These are phyloP conservation scores for Uronychia binucleata DNA, from an alignment of 73 alveolate species.

Conservation along the genomic window DNA sequence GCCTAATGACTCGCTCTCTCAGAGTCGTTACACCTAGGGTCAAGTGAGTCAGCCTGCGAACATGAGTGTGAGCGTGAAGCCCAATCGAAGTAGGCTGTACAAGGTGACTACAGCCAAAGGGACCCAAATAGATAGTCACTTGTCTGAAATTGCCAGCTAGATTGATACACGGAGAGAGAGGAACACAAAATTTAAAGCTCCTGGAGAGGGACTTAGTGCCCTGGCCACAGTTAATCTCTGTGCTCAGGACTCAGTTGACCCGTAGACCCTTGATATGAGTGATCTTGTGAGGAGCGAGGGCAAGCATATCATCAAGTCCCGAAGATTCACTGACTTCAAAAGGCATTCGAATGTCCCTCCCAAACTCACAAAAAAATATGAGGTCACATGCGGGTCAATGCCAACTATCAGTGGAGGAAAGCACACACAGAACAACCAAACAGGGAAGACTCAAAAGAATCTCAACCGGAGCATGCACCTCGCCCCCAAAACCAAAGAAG, in stretches of 20 bases:
- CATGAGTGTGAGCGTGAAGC: neutral
- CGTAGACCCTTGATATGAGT: neutral
- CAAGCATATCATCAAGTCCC: neutral
- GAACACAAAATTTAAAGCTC: too few relatives aligned
- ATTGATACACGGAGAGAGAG: neutral
- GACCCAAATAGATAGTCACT: neutral
- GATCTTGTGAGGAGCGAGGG: neutral
- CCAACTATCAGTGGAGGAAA: too few relatives aligned
- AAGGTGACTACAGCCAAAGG: neutral
- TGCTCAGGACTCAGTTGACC: neutral
- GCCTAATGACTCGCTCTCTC: neutral
- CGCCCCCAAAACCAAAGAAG: too few relatives aligned
- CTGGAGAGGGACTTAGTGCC: neutral
- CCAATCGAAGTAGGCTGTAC: neutral
- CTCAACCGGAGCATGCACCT: too few relatives aligned
- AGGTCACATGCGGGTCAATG: too few relatives aligned
- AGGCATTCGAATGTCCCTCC: neutral
- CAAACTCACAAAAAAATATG: neutral
- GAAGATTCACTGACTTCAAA: neutral
- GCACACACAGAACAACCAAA: too few relatives aligned
- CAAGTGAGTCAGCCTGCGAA: neutral
- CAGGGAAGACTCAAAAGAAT: too few relatives aligned
- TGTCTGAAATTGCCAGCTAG: too few relatives aligned
- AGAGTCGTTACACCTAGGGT: neutral
- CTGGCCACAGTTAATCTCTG: neutral